Evolutionary conservation across 75 land plant genomes (phyloP).

Genomic region (Selaginella tamariscina): DNA sequence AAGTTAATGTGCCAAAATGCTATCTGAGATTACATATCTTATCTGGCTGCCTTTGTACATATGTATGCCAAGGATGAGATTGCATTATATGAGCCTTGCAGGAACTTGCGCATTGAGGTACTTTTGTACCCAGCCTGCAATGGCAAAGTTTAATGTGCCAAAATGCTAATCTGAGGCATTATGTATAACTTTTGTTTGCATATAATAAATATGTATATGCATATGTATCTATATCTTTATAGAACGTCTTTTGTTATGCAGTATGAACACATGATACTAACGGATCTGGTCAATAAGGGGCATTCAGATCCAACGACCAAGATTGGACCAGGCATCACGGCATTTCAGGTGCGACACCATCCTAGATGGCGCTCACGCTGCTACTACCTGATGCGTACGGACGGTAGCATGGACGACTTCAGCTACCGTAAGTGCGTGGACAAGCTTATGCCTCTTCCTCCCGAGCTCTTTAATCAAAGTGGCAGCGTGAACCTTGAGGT

Average conservation of each 20-base stretch:
- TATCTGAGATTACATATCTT: too few species aligned
- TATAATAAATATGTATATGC: neutral
- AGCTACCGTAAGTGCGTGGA: slow-evolving; percentile 89
- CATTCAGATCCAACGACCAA: slow-evolving; percentile 44
- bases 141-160: neutral
- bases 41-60: too few species aligned
- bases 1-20: neutral
- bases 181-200: slow-evolving; percentile 6
- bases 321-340: slow-evolving; percentile 40
- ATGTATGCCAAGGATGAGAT: neutral
- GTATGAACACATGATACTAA: slow-evolving; percentile 71
- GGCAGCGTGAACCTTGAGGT: slow-evolving; percentile 19
- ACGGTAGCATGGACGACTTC: slow-evolving; percentile 67
- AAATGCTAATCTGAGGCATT: neutral
- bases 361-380: slow-evolving; percentile 53
- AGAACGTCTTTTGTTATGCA: slow-evolving; percentile 21
- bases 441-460: slow-evolving; percentile 60
- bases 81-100: neutral
- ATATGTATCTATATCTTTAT: neutral
- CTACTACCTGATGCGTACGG: slow-evolving; percentile 51
- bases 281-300: slow-evolving; percentile 58
- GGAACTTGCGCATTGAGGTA: neutral
- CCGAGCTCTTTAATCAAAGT: slow-evolving; percentile 22
- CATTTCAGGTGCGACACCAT: slow-evolving; percentile 66
- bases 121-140: neutral